Conservation (phyloP, 495 filamentous ascomycete species). For the Aspergillus sclerotiicarbonarius region DNA sequence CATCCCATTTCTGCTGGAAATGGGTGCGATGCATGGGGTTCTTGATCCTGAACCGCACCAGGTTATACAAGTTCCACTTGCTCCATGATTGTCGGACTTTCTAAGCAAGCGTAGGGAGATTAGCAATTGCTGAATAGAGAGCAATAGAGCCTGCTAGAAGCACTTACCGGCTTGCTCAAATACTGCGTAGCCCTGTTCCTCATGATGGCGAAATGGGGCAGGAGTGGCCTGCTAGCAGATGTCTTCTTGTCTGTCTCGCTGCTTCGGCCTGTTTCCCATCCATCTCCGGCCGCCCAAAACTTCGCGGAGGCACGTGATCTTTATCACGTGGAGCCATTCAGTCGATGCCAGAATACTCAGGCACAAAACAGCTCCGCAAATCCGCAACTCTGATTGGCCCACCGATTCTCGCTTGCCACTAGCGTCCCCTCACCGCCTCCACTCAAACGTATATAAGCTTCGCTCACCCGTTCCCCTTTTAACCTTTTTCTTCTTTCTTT, state of each 20-base stretch:
- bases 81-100: slow-evolving; percentile 97
- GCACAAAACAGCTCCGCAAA: not conserved
- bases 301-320: slow-evolving; percentile 37
- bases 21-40: slow-evolving; percentile 56
- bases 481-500: slow-evolving; percentile 42
- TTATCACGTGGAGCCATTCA: slow-evolving; percentile 1
- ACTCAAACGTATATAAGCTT: slow-evolving; percentile 27
- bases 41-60: slow-evolving; percentile 51
- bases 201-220: slow-evolving; percentile 33
- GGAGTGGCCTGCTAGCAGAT: not conserved
- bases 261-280: slow-evolving; percentile 5
- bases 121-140: not conserved
- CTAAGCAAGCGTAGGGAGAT: slow-evolving; percentile 41
- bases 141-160: not conserved
- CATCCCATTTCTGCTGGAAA: slow-evolving; percentile 97
- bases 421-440: slow-evolving; percentile 14
- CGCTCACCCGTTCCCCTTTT: slow-evolving; percentile 21
- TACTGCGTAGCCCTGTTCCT: slow-evolving; percentile 48
- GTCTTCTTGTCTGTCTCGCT: slow-evolving; percentile 10
- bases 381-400: slow-evolving; percentile 13
- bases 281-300: slow-evolving; percentile 31
- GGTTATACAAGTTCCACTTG: slow-evolving; percentile 94
- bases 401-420: slow-evolving; percentile 31
- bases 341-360: slow-evolving; percentile 9
- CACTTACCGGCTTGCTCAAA: slow-evolving; percentile 43